Evolutionary conservation across 2,329 filamentous ascomycete genomes (phyloP), one percentile per base, ranked within the genome.

Genomic region (Mollisia scopiformis): DNA sequence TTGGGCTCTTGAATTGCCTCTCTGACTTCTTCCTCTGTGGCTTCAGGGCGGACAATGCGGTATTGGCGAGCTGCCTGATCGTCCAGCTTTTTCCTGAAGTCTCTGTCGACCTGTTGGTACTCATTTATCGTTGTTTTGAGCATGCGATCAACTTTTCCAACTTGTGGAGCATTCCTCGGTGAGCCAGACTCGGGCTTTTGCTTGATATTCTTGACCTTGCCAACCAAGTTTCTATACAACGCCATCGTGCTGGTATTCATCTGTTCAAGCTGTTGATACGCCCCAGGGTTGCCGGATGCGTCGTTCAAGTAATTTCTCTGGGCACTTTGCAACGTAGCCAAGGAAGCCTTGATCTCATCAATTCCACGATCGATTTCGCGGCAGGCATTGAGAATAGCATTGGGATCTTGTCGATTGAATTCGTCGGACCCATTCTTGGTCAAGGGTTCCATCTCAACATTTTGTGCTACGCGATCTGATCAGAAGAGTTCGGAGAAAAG

Each of bases 1-100:
- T 79, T 78, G 14, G 62, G 79, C 69, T 92, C 87, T 71, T 94
- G 87, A 0, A 93, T 89, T 16, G 91, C 92, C 59, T 89, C 85
- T 61, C 84, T 83, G 28, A 97, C 86, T 75, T 98, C 93, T 46
- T 83, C 80, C 57, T 95, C 91, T 28, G 86, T 84, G 2, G 92
- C 92, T 60, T 96, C 88, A 23, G 93, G 91, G 66, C 88, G 85
- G 58, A 95, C 93, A 73, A 98, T 97, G 61, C 90, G 86, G 78
- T 96, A 97, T 75, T 97, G 93, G 58, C 95, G 86, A 67, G 88
- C 90, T 79, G 96, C 91, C 76, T 96, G 92, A 53, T 92, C 90
- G 74, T 91, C 85, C 31, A 92, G 87, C 68, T 89, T 88, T 76
- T 90, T 90, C 73, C 90, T 86, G 82, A 93, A 97, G 23, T 88